These are phyloP conservation scores for Juglanconis juglandina DNA, from an alignment of 2,329 filamentous ascomycete genomes.

Conservation along the genomic window DNA sequence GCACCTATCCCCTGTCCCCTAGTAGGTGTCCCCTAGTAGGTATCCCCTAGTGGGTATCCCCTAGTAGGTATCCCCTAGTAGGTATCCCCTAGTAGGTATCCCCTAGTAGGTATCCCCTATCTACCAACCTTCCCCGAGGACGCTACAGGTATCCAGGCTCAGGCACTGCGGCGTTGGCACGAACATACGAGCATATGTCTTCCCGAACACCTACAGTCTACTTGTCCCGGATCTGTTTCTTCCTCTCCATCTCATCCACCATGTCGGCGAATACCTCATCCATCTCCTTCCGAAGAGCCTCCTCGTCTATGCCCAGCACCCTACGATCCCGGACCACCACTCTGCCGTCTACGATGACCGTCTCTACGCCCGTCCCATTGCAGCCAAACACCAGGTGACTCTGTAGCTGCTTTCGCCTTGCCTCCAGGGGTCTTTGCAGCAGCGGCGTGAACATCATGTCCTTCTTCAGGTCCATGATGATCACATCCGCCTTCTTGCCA, in stretches of 20 bases:
- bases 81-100: too few relatives aligned
- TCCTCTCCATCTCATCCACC: constrained; percentile 16
- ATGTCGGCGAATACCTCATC: constrained; percentile 19
- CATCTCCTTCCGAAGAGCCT: constrained; percentile 21
- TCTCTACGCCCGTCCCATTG: constrained; percentile 24
- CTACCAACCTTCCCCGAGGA: too few relatives aligned
- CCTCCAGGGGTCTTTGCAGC: constrained; percentile 18
- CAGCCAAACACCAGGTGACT: constrained; percentile 26
- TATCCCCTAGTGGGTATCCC: too few relatives aligned
- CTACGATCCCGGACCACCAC: constrained; percentile 22
- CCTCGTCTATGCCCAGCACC: constrained; percentile 24
- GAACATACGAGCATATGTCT: too few relatives aligned
- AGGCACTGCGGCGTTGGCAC: too few relatives aligned
- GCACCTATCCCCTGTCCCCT: too few relatives aligned
- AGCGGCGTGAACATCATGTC: constrained; percentile 25
- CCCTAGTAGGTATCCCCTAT: too few relatives aligned
- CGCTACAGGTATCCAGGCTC: too few relatives aligned
- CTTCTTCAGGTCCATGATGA: constrained; percentile 24
- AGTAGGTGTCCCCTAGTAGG: too few relatives aligned
- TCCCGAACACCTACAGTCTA: neutral
- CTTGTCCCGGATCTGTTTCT: neutral
- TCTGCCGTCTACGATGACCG: constrained; percentile 23
- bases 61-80: too few relatives aligned
- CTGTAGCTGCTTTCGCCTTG: constrained; percentile 13
- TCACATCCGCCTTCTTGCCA: constrained; percentile 25